Base-by-base conservation (phyloP, 2,329 filamentous ascomycete species). In the Arachnopeziza araneosa region DNA sequence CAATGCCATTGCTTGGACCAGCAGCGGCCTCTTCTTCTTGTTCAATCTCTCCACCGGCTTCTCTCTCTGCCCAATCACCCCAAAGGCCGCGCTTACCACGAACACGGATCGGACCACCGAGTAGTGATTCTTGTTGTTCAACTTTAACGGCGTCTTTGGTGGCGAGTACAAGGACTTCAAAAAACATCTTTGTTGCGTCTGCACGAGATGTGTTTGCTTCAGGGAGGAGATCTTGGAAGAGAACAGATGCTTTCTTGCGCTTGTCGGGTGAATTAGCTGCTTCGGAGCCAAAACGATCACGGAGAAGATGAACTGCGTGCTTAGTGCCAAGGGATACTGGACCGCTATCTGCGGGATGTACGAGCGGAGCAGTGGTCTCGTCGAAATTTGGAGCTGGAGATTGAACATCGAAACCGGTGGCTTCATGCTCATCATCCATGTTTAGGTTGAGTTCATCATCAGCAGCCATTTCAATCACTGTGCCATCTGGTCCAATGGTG, bases 161-260 rank as follows among this genome's bases (percentile, higher is more conserved):
- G 5, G 93, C 95, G 53, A 99, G 82, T 2, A 99, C 95, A 24
- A 99, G 81, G 58, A 95, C 88, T 77, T 99, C 95, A 70, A 99
- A 99, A 79, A 99, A 99, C 92, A 99, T 97, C 81, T 97, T 97
- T 51, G 95, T 99, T 0, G 95, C 95, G 69, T 98, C 95, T 9
- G 89, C 89, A 74, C 91, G 90, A 66, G 83, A 91, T 0, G 93
- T 93, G 62, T 83, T 84, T 65, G 81, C 78, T 75, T 96, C 91
- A 0, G 95, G 95, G 36, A 97, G 82, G 54, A 99, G 82, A 60
- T 96, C 89, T 70, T 97, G 93, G 80, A 99, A 97, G 2, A 96
- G 81, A 2, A 96, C 91, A 14, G 85, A 85, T 24, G 81, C 83
- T 73, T 89, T 89, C 74, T 88, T 89, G 69, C 92, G 86, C 75